A percentile compares a stretch with the other conserved stretches of the same genome.
phyloP scores from a whole-genome alignment of 2,329 filamentous ascomycete genomes.

The Aspergillus caelatus region DNA sequence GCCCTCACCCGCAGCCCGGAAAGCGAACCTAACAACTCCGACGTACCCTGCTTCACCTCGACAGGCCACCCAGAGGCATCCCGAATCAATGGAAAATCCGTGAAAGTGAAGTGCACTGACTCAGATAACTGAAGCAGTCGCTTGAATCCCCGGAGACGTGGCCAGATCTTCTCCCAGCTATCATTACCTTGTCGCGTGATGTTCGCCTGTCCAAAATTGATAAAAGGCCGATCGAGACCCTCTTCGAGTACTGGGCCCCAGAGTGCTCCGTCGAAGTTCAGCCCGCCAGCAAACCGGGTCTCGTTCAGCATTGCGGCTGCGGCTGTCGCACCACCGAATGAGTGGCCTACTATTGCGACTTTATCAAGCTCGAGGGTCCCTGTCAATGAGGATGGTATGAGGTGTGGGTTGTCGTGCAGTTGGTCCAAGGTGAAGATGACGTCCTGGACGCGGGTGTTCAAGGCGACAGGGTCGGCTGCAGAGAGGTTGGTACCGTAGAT shows the following conservation, averaged over 20 bases:
- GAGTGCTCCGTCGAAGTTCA: slow-evolving; percentile 41
- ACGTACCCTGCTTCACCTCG: neutral
- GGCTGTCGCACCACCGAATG: slow-evolving; percentile 38
- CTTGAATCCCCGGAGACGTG: neutral
- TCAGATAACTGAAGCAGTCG: neutral
- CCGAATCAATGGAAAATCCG: neutral
- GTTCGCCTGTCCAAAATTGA: neutral
- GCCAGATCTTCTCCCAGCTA: neutral
- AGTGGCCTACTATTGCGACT: slow-evolving; percentile 37
- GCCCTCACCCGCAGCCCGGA: neutral
- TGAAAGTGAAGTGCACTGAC: neutral
- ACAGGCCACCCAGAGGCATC: neutral
- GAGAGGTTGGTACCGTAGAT: neutral
- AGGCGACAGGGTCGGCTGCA: neutral
- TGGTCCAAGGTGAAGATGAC: slow-evolving; percentile 7
- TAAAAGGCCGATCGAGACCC: slow-evolving; percentile 4
- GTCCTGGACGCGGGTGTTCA: slow-evolving; percentile 7
- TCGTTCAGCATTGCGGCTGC: slow-evolving; percentile 27
- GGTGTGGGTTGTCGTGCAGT: neutral
- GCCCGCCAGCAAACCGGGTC: slow-evolving; percentile 27
- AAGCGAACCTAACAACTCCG: neutral
- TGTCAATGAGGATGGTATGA: slow-evolving; percentile 5
- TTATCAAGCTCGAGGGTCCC: slow-evolving; percentile 1
- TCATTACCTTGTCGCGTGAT: neutral
- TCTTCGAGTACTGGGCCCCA: slow-evolving; percentile 17